These are phyloP conservation scores for Mallotus repandus DNA, from an alignment of 441 rosid genomes.

Conservation along the genomic window DNA sequence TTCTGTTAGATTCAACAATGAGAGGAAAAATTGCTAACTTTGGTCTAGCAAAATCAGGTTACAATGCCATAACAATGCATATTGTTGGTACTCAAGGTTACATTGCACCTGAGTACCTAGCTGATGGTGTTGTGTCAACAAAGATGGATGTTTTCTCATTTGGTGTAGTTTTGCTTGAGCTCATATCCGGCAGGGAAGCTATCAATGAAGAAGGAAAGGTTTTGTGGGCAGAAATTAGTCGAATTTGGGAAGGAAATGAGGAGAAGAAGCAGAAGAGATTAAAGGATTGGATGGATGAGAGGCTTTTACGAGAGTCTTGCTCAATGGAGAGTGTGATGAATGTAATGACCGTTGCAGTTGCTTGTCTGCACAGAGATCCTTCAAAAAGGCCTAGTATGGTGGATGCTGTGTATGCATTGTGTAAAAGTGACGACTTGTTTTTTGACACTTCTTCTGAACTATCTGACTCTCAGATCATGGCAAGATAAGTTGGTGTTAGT, in stretches of 20 bases:
- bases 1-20: slow-evolving; percentile 56
- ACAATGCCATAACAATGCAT: slow-evolving; percentile 71
- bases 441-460: slow-evolving; percentile 44
- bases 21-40: slow-evolving; percentile 71
- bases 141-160: slow-evolving; percentile 68
- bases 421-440: slow-evolving; percentile 49
- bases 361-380: slow-evolving; percentile 52
- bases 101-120: slow-evolving; percentile 62
- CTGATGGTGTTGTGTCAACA: slow-evolving; percentile 61
- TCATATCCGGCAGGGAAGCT: slow-evolving; percentile 53
- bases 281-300: slow-evolving; percentile 43
- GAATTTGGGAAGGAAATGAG: slow-evolving; percentile 37
- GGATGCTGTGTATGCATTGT: slow-evolving; percentile 61
- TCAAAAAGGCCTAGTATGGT: slow-evolving; percentile 61
- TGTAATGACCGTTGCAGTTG: slow-evolving; percentile 49
- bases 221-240: slow-evolving; percentile 42
- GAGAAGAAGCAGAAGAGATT: slow-evolving; percentile 36
- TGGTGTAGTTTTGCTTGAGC: slow-evolving; percentile 68
- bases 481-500: slow-evolving; percentile 31
- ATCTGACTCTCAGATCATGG: slow-evolving; percentile 27
- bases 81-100: slow-evolving; percentile 73
- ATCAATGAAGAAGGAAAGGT: slow-evolving; percentile 47
- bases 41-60: slow-evolving; percentile 68
- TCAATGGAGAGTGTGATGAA: slow-evolving; percentile 49
- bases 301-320: slow-evolving; percentile 33